Base-by-base conservation (phyloP, 768 basidiomycete genomes). In the Boletus sp. region DNA sequence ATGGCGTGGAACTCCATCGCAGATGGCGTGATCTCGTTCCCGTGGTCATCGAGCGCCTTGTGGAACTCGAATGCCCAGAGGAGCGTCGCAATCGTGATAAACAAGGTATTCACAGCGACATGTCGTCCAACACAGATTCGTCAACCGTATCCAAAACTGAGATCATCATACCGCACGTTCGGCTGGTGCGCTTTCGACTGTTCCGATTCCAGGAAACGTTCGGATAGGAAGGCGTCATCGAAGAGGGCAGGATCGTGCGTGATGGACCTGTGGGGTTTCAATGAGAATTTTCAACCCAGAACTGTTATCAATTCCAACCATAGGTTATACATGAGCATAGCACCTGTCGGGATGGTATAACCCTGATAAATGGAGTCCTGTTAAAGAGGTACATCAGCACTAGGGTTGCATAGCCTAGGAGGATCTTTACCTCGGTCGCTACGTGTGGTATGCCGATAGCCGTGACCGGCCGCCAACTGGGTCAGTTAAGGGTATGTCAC, bases 201-300 rank as follows among this genome's bases (percentile, higher is more conserved):
- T 27, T 48, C 46, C 11, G 46, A 45, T 13, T 55, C 40, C 39
- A 60, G 11, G 30, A 60, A 60, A 5, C 58, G 53, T 13, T 60
- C 58, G 4, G 58, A 59, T 10, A 61, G 60, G 23, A 60, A 60
- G 5, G 59, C 53, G 2, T 61, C 40, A 27, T 56, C 55, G 14
- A 56, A 56, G 10, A 56, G 52, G 5, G 34, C 30, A 11, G 55
- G 46, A 30, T 56, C 55, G 4, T 53, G 51, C 17, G 55, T 53
- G 45, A 56, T 53, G n/a, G 50, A 56, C 53, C 53, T 35, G 17
- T 9, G 17, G 35, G 15, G 17, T 27, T 35, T 13, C 27, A 15
- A 48, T 29, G 47, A 38, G 13, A 27, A 19, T 9, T n/a, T 37
- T n/a, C 35, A 37, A 34, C 11, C 29, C 14, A 9, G 23, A 9